Conservation (phyloP, 2,329 filamentous ascomycete genomes). For the Whalleya microplaca region DNA sequence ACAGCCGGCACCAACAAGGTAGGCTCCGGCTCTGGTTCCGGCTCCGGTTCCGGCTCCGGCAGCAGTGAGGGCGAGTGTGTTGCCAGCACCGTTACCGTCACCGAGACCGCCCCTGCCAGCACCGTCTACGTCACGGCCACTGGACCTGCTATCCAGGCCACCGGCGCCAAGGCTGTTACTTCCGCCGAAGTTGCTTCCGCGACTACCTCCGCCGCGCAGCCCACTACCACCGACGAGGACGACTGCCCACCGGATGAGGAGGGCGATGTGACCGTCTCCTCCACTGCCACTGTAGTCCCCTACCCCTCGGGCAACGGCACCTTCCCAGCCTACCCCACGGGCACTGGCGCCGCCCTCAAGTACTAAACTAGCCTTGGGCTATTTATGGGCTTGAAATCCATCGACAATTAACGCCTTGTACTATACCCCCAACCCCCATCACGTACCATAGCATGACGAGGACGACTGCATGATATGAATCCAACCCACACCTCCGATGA, state of each 20-base stretch:
- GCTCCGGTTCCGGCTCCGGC: constrained; percentile 15
- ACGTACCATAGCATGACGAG: constrained; percentile 23
- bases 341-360: constrained; percentile 41
- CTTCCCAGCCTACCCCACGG: constrained; percentile 35
- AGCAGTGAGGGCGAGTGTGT: constrained; percentile 23
- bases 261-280: constrained; percentile 38
- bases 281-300: constrained; percentile 40
- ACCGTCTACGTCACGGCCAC: constrained; percentile 37
- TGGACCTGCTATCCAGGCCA: constrained; percentile 9
- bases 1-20: constrained; percentile 16
- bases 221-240: constrained; percentile 7
- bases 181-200: background rate
- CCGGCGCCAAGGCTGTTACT: constrained; percentile 1
- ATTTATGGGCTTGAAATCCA: too few species aligned
- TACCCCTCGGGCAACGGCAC: constrained; percentile 45
- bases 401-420: constrained; percentile 11
- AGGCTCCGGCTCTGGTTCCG: constrained; percentile 18
- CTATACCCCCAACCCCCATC: constrained; percentile 1
- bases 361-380: constrained; percentile 3
- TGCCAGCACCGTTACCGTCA: constrained; percentile 36
- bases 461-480: constrained; percentile 17
- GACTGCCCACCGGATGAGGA: constrained; percentile 30
- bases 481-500: background rate
- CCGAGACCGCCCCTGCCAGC: constrained; percentile 33
- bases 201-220: background rate